phyloP scores from a whole-genome alignment of 164 flowering plant genomes.

The Brasenia schreberi region DNA sequence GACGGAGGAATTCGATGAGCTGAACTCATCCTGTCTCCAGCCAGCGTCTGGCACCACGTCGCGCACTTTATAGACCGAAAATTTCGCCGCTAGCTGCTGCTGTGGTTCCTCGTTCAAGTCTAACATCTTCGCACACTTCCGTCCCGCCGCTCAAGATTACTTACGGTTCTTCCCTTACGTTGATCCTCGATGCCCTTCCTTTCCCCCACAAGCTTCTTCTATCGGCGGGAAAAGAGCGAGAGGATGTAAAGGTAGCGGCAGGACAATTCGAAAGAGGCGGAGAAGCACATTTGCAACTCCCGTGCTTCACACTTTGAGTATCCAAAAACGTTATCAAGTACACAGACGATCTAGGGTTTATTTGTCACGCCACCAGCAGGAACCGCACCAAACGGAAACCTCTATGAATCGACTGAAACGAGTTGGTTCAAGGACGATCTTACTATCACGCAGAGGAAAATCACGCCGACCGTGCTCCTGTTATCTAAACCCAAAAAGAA shows the following conservation, averaged over 20 bases:
- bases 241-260: constrained; percentile 3
- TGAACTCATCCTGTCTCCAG: constrained; percentile 31
- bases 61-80: constrained; percentile 34
- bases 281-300: background rate
- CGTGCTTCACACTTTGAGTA: background rate
- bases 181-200: background rate
- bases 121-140: constrained; percentile 33
- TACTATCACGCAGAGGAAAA: background rate
- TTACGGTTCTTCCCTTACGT: background rate
- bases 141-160: background rate
- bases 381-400: background rate
- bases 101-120: constrained; percentile 74
- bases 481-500: background rate
- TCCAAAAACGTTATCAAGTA: background rate
- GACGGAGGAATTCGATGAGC: constrained; percentile 49
- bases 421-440: background rate
- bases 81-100: constrained; percentile 7
- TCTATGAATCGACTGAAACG: background rate
- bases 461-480: background rate
- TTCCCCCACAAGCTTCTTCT: background rate
- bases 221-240: constrained; percentile 6
- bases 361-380: background rate
- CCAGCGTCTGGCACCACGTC: background rate
- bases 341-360: background rate
- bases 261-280: background rate